phyloP scores from a whole-genome alignment of 73 alveolate species.

The Paramecium bursaria region DNA sequence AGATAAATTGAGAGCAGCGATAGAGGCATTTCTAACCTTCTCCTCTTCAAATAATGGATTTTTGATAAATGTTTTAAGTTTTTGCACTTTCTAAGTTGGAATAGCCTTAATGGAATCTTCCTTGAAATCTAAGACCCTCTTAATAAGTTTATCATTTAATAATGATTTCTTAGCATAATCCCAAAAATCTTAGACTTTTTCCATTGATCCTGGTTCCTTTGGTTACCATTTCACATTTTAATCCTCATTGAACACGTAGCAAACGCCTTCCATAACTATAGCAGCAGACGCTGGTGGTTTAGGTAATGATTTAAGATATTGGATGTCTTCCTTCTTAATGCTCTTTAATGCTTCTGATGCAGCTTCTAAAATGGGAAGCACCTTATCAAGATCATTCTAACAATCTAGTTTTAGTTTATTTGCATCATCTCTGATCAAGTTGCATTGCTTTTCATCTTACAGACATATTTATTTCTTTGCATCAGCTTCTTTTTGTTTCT shows the following conservation, averaged over 20 bases:
- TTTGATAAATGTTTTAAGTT: constrained; percentile 73
- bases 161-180: constrained; percentile 67
- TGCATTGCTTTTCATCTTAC: constrained; percentile 70
- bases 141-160: constrained; percentile 51
- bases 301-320: constrained; percentile 63
- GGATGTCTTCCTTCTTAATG: constrained; percentile 91
- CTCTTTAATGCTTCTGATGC: constrained; percentile 97
- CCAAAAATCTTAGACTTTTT: constrained; percentile 67
- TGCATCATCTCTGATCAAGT: constrained; percentile 82
- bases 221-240: constrained; percentile 58
- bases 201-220: constrained; percentile 70
- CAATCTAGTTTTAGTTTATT: constrained; percentile 83
- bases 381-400: constrained; percentile 90
- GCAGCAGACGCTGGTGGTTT: constrained; percentile 72
- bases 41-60: constrained; percentile 79
- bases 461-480: constrained; percentile 70
- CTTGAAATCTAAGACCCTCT: constrained; percentile 59
- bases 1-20: constrained; percentile 86
- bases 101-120: constrained; percentile 58
- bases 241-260: constrained; percentile 68
- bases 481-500: constrained; percentile 79
- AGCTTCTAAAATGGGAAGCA: constrained; percentile 96
- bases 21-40: constrained; percentile 78
- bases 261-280: constrained; percentile 68
- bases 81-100: constrained; percentile 74